These are phyloP conservation scores for Talaromyces amestolkiae DNA, from an alignment of 2,329 filamentous ascomycete species.

Conservation along the genomic window DNA sequence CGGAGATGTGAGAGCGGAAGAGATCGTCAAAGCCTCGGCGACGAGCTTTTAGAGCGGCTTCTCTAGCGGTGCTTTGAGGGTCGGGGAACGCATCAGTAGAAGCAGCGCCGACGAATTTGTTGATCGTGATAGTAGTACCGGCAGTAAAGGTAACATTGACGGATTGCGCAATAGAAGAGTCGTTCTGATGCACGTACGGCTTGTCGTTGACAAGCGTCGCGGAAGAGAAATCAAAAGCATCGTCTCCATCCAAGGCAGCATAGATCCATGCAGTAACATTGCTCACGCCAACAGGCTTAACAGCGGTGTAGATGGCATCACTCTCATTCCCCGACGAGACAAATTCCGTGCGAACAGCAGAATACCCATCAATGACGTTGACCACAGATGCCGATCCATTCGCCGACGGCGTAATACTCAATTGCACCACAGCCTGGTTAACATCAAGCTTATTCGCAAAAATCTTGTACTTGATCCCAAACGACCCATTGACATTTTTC, in stretches of 20 bases:
- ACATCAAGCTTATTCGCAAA: constrained; percentile 63
- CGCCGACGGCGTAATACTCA: constrained; percentile 56
- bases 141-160: constrained; percentile 54
- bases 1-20: constrained; percentile 55
- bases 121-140: constrained; percentile 55
- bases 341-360: constrained; percentile 63
- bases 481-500: constrained; percentile 43
- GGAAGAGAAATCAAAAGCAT: constrained; percentile 43
- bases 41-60: constrained; percentile 53
- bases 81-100: constrained; percentile 66
- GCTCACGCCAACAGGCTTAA: constrained; percentile 60
- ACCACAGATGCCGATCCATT: constrained; percentile 59
- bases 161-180: constrained; percentile 64
- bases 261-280: constrained; percentile 64
- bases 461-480: constrained; percentile 63
- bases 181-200: constrained; percentile 54
- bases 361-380: constrained; percentile 66
- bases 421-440: constrained; percentile 60
- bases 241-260: constrained; percentile 41
- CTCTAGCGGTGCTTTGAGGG: constrained; percentile 54
- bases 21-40: constrained; percentile 56
- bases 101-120: constrained; percentile 67
- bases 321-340: constrained; percentile 56
- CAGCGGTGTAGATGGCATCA: constrained; percentile 62
- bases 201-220: constrained; percentile 46